Percentiles rank a stretch among this genome's conserved stretches.
phyloP scores from a whole-genome alignment of 345 rosid genomes.

The Salix dunnii region DNA sequence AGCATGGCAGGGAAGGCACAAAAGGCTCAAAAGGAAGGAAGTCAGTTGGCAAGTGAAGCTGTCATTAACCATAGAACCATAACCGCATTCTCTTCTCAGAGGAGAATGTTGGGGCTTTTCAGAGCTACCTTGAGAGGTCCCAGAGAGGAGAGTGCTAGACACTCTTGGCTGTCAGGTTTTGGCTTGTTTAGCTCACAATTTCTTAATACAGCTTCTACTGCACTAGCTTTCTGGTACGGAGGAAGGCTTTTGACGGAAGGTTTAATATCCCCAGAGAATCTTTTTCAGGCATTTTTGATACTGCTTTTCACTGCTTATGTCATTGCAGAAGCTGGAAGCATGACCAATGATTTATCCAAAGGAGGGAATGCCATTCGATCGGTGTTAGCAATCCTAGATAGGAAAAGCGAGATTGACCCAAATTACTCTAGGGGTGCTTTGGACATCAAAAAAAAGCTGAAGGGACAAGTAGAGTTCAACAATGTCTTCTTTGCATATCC shows the following conservation, averaged over 20 bases:
- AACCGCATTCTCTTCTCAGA: slow-evolving; percentile 70
- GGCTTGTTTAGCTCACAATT: slow-evolving; percentile 62
- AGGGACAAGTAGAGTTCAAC: slow-evolving; percentile 47
- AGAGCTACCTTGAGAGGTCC: slow-evolving; percentile 52
- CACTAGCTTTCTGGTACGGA: slow-evolving; percentile 62
- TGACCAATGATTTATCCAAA: slow-evolving; percentile 62
- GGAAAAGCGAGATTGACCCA: slow-evolving; percentile 57
- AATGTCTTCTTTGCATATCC: slow-evolving; percentile 63
- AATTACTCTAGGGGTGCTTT: slow-evolving; percentile 16
- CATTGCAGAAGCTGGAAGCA: slow-evolving; percentile 72
- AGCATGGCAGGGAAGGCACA: slow-evolving; percentile 58
- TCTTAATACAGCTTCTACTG: slow-evolving; percentile 51
- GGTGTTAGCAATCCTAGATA: slow-evolving; percentile 49
- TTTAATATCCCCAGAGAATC: slow-evolving; percentile 38
- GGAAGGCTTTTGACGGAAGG: slow-evolving; percentile 48
- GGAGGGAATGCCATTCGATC: slow-evolving; percentile 49
- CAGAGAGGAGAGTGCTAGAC: slow-evolving; percentile 47
- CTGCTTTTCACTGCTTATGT: slow-evolving; percentile 55
- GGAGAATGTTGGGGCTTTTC: slow-evolving; percentile 51
- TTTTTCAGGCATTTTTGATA: slow-evolving; percentile 55
- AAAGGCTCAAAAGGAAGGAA: slow-evolving; percentile 67
- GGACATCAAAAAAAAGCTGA: slow-evolving; percentile 36
- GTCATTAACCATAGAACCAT: slow-evolving; percentile 67
- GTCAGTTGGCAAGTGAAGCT: slow-evolving; percentile 67
- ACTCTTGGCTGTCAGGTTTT: slow-evolving; percentile 53